Evolutionary conservation across 2,329 filamentous ascomycete genomes (phyloP).

Genomic region (Cordyceps cicadae): DNA sequence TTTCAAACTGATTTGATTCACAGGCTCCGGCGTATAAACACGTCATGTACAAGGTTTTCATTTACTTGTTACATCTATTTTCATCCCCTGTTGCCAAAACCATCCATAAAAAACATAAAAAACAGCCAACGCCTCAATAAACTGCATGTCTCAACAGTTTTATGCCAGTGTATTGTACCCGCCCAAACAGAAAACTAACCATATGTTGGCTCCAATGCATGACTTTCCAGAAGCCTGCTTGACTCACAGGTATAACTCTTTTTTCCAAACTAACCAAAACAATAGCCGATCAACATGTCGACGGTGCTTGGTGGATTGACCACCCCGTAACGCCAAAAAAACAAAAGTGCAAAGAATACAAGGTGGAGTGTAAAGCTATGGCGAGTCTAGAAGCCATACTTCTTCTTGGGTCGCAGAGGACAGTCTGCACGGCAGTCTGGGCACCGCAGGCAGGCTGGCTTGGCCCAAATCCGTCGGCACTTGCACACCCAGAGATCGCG

Average conservation of each 20-base stretch:
- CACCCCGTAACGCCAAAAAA: not conserved
- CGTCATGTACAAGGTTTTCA: not conserved
- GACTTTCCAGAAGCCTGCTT: slow-evolving; percentile 5
- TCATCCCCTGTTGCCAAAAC: not conserved
- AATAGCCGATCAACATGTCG: not conserved
- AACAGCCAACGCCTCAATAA: not conserved
- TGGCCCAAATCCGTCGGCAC: slow-evolving; percentile 29
- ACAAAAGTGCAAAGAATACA: not conserved
- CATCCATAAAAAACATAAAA: not conserved
- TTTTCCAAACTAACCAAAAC: not conserved
- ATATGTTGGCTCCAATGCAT: not conserved
- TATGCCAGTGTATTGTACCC: not conserved
- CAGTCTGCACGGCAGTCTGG: slow-evolving; percentile 28
- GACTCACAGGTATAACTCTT: not conserved
- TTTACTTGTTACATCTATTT: not conserved
- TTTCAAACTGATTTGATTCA: too few species aligned
- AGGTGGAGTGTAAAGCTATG: not conserved
- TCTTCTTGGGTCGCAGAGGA: slow-evolving; percentile 27
- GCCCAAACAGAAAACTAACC: not conserved
- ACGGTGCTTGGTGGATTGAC: not conserved
- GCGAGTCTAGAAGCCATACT: slow-evolving; percentile 15
- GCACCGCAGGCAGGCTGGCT: slow-evolving; percentile 27
- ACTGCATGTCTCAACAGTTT: not conserved
- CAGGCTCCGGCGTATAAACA: not conserved
- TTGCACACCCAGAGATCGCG: slow-evolving; percentile 33